Evolutionary conservation across 129 eudicot species (phyloP).

Genomic region (Flaveria ramosissima): DNA sequence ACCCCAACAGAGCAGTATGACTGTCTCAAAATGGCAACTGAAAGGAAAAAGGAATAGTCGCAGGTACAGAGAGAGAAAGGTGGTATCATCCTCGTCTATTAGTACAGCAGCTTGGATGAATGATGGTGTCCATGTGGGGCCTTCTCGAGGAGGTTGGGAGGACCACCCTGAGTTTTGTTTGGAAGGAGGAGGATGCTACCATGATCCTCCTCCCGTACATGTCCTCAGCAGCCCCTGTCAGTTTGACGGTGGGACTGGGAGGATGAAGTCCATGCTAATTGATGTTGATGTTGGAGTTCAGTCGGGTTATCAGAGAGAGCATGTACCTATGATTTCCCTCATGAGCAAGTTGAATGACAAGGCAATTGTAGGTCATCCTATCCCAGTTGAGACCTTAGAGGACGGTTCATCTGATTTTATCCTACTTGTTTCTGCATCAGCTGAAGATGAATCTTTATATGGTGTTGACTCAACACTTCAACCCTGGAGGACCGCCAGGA

Average conservation of each 20-base stretch:
- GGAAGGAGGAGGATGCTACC: constrained; percentile 4
- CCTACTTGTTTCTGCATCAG: constrained; percentile 39
- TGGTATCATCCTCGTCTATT: neutral
- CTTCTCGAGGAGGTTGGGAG: constrained; percentile 37
- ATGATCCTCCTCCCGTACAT: constrained; percentile 39
- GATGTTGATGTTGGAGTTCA: constrained; percentile 86
- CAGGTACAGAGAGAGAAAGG: constrained; percentile 46
- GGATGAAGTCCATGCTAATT: constrained; percentile 44
- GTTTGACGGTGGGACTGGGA: constrained; percentile 39
- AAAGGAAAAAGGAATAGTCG: constrained; percentile 86
- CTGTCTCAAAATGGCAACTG: constrained; percentile 78
- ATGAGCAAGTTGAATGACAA: constrained; percentile 87
- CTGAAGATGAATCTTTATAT: constrained; percentile 28
- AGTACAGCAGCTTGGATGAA: constrained; percentile 33
- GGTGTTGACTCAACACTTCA: constrained; percentile 52
- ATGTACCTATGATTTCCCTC: constrained; percentile 87
- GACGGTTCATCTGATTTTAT: constrained; percentile 52
- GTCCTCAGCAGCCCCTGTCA: constrained; percentile 31
- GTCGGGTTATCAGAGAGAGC: constrained; percentile 73
- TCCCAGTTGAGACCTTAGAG: constrained; percentile 76
- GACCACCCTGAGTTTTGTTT: constrained; percentile 22
- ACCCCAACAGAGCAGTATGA: constrained; percentile 32
- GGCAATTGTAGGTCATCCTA: constrained; percentile 93
- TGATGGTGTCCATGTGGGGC: neutral
- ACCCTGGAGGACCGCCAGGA: constrained; percentile 92